Evolutionary conservation across 2,329 filamentous ascomycete genomes (phyloP).

Genomic region (Colletotrichum horii): DNA sequence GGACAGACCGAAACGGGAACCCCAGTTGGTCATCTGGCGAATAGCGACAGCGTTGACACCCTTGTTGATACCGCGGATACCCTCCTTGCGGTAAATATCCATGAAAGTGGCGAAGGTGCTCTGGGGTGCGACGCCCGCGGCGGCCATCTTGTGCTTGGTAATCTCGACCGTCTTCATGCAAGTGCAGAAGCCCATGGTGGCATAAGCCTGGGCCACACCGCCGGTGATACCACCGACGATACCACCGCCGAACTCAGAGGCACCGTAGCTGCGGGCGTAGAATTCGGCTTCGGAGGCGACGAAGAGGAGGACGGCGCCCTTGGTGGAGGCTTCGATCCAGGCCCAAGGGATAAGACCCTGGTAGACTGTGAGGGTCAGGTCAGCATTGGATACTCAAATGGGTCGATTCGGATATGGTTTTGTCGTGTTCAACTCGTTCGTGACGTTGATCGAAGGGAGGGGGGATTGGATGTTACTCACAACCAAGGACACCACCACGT

Average conservation of each 20-base stretch:
- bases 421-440: not conserved
- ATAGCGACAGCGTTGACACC: conserved; percentile 99
- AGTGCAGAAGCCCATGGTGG: conserved; percentile 99
- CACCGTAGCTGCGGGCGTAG: conserved; percentile 84
- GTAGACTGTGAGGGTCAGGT: conserved; percentile 71
- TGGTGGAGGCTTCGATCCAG: conserved; percentile 99
- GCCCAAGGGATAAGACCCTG: conserved; percentile 99
- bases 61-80: conserved; percentile 95
- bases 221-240: conserved; percentile 92
- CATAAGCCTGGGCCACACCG: conserved; percentile 96
- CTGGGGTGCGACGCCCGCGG: conserved; percentile 81
- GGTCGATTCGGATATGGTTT: not conserved
- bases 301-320: conserved; percentile 98
- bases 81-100: conserved; percentile 94
- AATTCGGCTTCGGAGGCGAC: conserved; percentile 98
- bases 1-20: conserved; percentile 91
- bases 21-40: conserved; percentile 99
- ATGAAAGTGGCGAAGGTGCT: conserved; percentile 95
- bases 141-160: conserved; percentile 95
- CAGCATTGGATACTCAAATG: conserved; percentile 22
- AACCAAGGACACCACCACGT: conserved; percentile 91
- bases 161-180: conserved; percentile 99
- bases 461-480: conserved; percentile 61
- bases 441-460: not conserved
- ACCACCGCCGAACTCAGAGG: conserved; percentile 84